phyloP scores from a whole-genome alignment of 257 asterid genomes.

The Nicotiana noctiflora region DNA sequence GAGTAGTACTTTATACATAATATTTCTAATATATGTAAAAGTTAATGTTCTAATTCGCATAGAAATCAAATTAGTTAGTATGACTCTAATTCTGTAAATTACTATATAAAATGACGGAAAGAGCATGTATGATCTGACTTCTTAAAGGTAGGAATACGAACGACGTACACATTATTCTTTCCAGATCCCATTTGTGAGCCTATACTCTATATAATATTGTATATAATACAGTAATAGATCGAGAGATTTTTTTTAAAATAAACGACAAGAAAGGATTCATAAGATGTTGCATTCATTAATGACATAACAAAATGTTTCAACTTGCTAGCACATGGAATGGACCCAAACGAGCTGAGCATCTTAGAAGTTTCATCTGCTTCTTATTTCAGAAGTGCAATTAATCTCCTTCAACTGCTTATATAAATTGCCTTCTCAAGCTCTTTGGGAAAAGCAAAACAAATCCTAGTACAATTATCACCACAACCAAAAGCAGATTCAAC shows the following conservation, averaged over 20 bases:
- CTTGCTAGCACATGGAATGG: constrained; percentile 3
- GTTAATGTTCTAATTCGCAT: not conserved
- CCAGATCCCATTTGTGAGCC: too few species aligned
- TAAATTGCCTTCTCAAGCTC: constrained; percentile 19
- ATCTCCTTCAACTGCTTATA: not conserved
- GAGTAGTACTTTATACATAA: not conserved
- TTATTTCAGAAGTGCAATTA: too few species aligned
- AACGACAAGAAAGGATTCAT: constrained; percentile 11
- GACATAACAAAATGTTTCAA: not conserved
- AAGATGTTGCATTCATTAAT: constrained; percentile 16
- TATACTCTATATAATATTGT: too few species aligned
- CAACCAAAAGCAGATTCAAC: not conserved
- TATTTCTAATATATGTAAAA: not conserved
- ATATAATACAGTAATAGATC: not conserved
- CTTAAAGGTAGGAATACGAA: too few species aligned
- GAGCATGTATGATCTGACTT: too few species aligned
- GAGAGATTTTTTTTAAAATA: not conserved
- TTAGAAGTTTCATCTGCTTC: constrained; percentile 35
- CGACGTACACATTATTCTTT: too few species aligned
- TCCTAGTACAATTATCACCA: not conserved
- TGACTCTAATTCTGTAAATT: not conserved
- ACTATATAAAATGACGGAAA: not conserved
- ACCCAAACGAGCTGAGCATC: constrained; percentile 20
- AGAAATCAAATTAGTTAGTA: not conserved
- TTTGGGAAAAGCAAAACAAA: not conserved